Conservation (phyloP, 257 asterid species). For the Solanum lignicaule region DNA sequence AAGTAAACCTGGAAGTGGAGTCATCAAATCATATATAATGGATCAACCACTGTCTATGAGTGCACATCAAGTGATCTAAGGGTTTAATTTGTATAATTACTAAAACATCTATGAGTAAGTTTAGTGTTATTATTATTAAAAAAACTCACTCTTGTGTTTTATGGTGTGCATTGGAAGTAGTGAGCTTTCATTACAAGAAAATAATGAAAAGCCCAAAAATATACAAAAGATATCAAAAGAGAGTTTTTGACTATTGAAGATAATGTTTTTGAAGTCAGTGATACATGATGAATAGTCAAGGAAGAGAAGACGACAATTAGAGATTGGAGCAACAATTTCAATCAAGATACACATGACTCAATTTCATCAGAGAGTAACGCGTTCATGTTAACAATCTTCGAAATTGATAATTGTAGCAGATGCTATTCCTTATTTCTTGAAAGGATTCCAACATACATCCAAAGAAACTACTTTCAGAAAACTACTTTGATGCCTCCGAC, state of each 20-base stretch:
- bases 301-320: background rate
- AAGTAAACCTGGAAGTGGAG: background rate
- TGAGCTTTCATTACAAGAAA: background rate
- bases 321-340: background rate
- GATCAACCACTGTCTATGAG: background rate
- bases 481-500: background rate
- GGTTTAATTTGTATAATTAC: background rate
- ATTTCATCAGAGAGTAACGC: background rate
- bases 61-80: background rate
- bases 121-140: background rate
- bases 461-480: background rate
- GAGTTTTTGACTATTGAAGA: background rate
- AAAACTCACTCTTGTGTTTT: background rate
- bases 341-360: background rate
- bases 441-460: background rate
- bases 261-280: background rate
- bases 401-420: background rate
- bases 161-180: background rate
- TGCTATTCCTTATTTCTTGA: background rate
- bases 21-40: background rate
- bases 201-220: background rate
- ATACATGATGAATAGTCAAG: background rate
- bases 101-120: background rate
- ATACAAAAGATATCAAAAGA: background rate
- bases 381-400: background rate